A percentile compares a stretch with the other conserved stretches of the same genome.
Evolutionary conservation across 1,284 basidiomycete genomes (phyloP).

Genomic region (Tilletia setariae): DNA sequence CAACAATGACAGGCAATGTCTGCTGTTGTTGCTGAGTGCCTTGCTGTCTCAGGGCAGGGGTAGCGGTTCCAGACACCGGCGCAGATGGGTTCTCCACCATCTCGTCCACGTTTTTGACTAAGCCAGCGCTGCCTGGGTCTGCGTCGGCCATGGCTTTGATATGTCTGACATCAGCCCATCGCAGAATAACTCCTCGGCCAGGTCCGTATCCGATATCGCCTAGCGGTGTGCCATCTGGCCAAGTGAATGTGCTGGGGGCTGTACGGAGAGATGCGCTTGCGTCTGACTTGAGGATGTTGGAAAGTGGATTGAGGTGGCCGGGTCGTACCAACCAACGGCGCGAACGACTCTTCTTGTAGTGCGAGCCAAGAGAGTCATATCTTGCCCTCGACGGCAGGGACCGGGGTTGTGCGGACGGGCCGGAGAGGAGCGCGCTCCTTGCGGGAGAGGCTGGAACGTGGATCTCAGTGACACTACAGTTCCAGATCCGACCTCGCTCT

Average conservation of each 20-base stretch:
- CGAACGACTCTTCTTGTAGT: constrained; percentile 3
- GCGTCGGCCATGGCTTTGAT: constrained; percentile 15
- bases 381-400: background rate
- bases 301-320: constrained; percentile 15
- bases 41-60: background rate
- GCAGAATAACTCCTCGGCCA: constrained; percentile 9
- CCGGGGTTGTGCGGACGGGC: background rate
- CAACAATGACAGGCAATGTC: background rate
- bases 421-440: background rate
- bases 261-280: background rate
- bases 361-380: constrained; percentile 2
- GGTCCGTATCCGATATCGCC: constrained; percentile 19
- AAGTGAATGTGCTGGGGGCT: constrained; percentile 1
- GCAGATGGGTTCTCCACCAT: constrained; percentile 18
- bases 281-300: background rate
- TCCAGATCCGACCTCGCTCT: constrained; percentile 42
- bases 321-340: constrained; percentile 15
- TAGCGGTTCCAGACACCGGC: constrained; percentile 4
- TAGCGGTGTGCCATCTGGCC: constrained; percentile 10
- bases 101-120: constrained; percentile 17
- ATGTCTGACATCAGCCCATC: constrained; percentile 16
- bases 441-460: constrained; percentile 25
- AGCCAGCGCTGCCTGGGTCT: background rate
- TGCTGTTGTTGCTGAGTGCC: background rate
- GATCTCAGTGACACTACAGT: constrained; percentile 50